Base-by-base conservation (phyloP, 2,329 filamentous ascomycete genomes). In the Clonostachys rosea region DNA sequence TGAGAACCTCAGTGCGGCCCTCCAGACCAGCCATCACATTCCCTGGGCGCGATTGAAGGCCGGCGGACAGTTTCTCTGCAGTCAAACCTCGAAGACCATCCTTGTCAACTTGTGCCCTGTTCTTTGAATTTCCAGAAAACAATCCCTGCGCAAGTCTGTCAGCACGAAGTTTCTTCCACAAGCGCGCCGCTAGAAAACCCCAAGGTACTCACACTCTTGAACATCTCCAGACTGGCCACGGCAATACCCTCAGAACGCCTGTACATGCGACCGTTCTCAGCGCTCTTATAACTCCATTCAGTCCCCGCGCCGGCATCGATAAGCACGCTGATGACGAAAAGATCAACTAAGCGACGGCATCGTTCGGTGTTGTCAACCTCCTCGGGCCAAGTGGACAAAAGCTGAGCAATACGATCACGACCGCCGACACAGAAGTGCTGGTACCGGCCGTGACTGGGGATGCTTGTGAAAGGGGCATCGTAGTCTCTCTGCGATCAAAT, bases 71-170 rank as follows among this genome's bases (percentile, higher is more conserved):
- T 49, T 80, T 76, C 34, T 90, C 83, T 11, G 86, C 75, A 0
- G 87, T 94, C 48, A 97, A 68, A 48, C 75, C 82, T 56, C 81
- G 83, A 55, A 99, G 73, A 0, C 86, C 94, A 6, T 82, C 81
- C 53, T 86, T 90, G 69, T 99, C 92, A 30, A 97, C 94, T 65
- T 95, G 91, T 60, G 83, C 89, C 44, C 90, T 91, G 67, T 96
- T 90, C 49, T 71, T 77, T 4, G 81, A 75, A 61, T 92, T 82
- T 65, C 91, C 88, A 54, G 91, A 96, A 70, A 97, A 97, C 34
- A 89, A 62, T 34, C 94, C 94, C 73, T 81, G 47, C 43, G 5
- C 40, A 37, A n/a, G 41, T 61, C 45, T 59, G 60, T 47, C 34
- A 50, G 42, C n/a, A 40, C 40, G 13, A 33, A 8, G 17, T 7